Conservation (phyloP, 2,329 filamentous ascomycete genomes). For the Penicillium hesseltinei region DNA sequence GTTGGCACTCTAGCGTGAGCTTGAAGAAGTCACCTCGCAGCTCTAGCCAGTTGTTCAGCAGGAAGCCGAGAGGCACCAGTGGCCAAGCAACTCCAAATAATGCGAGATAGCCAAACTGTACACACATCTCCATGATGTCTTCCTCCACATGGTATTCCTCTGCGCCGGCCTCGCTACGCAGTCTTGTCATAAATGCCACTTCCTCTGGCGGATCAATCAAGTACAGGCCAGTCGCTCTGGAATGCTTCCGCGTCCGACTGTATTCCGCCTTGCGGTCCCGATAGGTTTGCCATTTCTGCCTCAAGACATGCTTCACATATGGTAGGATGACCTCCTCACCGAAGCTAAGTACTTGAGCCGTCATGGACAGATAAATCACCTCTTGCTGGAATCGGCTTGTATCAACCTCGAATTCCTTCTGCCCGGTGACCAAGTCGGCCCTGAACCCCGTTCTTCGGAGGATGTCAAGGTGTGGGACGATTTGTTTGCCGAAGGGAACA, state of each 20-base stretch:
- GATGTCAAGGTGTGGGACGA: slow-evolving; percentile 82
- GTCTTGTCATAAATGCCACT: slow-evolving; percentile 72
- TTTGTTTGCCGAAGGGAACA: slow-evolving; percentile 79
- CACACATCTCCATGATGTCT: slow-evolving; percentile 90
- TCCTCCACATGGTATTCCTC: slow-evolving; percentile 83
- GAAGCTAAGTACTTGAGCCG: slow-evolving; percentile 86
- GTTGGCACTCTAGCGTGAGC: slow-evolving; percentile 83
- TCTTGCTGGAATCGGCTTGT: slow-evolving; percentile 80
- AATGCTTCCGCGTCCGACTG: slow-evolving; percentile 30
- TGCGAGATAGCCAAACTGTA: slow-evolving; percentile 84
- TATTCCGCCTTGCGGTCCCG: slow-evolving; percentile 30
- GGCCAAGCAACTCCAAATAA: slow-evolving; percentile 95
- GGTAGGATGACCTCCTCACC: slow-evolving; percentile 81
- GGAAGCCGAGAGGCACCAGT: slow-evolving; percentile 80
- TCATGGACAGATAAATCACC: slow-evolving; percentile 94
- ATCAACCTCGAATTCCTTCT: slow-evolving; percentile 74
- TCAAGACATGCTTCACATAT: slow-evolving; percentile 74
- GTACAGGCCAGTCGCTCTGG: slow-evolving; percentile 46
- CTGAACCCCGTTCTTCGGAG: slow-evolving; percentile 60
- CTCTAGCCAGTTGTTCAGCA: slow-evolving; percentile 96
- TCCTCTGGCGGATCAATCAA: slow-evolving; percentile 72
- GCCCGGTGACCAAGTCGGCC: slow-evolving; percentile 30
- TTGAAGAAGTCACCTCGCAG: slow-evolving; percentile 91
- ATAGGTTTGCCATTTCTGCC: slow-evolving; percentile 62
- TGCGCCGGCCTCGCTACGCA: slow-evolving; percentile 78